Conservation (phyloP, 2,329 filamentous ascomycete genomes). For the Hypoxylon rubiginosum region DNA sequence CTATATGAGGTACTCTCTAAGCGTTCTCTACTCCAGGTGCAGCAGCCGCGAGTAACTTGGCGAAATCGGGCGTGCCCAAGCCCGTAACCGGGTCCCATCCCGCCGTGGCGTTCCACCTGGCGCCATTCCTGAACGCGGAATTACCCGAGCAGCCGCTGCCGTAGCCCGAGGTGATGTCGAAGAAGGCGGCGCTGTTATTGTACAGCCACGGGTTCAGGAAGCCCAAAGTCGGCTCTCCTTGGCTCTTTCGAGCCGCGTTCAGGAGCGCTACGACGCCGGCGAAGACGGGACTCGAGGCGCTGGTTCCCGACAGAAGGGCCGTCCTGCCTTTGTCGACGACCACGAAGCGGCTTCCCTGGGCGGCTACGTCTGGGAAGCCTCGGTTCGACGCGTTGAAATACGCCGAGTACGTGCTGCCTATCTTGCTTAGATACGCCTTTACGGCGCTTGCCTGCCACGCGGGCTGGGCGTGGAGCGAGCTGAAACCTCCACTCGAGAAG, state of each 20-base stretch:
- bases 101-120: constrained; percentile 50
- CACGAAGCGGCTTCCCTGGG: constrained; percentile 66
- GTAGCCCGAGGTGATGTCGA: constrained; percentile 50
- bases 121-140: constrained; percentile 45
- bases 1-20: constrained; percentile 25
- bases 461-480: constrained; percentile 54
- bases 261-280: constrained; percentile 58
- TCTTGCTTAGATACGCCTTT: constrained; percentile 53
- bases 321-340: constrained; percentile 50
- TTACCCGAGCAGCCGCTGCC: constrained; percentile 47
- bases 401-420: constrained; percentile 54
- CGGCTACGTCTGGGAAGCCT: constrained; percentile 57
- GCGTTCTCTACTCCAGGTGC: constrained; percentile 48
- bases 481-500: constrained; percentile 58
- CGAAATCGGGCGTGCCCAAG: constrained; percentile 50
- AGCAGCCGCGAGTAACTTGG: constrained; percentile 46
- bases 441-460: constrained; percentile 53
- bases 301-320: constrained; percentile 49
- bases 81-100: constrained; percentile 54
- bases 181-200: constrained; percentile 50
- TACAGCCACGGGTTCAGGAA: constrained; percentile 53
- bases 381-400: constrained; percentile 56
- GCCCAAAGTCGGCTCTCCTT: constrained; percentile 52
- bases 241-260: constrained; percentile 57
- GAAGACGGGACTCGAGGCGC: constrained; percentile 57